These are phyloP conservation scores for Pyrus betulifolia DNA, from an alignment of 306 rosid genomes.

Conservation along the genomic window DNA sequence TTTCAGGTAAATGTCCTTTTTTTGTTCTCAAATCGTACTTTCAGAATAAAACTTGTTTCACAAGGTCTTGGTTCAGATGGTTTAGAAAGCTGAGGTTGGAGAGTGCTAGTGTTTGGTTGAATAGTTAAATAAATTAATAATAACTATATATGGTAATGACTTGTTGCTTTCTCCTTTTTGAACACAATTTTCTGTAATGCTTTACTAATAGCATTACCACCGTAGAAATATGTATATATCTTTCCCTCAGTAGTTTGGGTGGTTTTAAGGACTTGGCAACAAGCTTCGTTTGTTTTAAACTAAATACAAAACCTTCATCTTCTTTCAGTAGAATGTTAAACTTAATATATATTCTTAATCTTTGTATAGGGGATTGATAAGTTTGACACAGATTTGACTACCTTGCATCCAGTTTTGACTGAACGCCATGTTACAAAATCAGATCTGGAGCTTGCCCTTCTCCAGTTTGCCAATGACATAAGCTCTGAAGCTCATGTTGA, in stretches of 20 bases:
- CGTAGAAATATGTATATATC: neutral
- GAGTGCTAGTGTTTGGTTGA: neutral
- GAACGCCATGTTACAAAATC: slow-evolving; percentile 90
- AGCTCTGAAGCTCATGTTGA: slow-evolving; percentile 92
- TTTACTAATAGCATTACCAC: neutral
- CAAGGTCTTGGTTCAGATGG: neutral
- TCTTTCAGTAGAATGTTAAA: neutral
- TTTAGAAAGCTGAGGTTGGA: neutral
- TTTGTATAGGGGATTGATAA: slow-evolving; percentile 50
- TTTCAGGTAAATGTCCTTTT: slow-evolving; percentile 52
- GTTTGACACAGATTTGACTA: slow-evolving; percentile 58
- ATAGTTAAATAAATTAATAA: neutral
- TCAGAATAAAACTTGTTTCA: neutral
- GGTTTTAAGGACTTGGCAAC: neutral
- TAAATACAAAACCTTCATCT: neutral
- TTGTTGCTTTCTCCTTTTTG: neutral
- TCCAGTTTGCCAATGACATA: slow-evolving; percentile 86
- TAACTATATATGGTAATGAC: neutral
- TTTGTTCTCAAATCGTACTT: neutral
- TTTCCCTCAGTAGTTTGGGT: neutral
- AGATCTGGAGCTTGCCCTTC: slow-evolving; percentile 68
- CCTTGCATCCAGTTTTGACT: slow-evolving; percentile 78
- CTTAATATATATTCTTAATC: slow-evolving; percentile 3
- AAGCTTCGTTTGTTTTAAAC: neutral
- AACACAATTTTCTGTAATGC: neutral